Evolutionary conservation across 768 basidiomycete genomes (phyloP).

Genomic region (Xerocomellus dryophilus): DNA sequence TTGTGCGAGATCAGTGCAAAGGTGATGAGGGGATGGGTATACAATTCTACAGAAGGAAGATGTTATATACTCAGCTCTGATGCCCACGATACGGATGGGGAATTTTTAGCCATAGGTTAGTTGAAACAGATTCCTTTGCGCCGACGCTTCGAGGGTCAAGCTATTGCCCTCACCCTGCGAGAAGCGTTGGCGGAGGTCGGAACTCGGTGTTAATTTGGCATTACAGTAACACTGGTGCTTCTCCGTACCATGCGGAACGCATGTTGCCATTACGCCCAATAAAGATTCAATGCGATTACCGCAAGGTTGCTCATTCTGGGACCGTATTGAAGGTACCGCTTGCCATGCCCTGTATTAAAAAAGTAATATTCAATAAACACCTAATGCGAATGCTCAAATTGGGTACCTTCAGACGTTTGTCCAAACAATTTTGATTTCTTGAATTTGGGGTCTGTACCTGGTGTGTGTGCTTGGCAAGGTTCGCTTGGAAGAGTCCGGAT

Average conservation of each 20-base stretch:
- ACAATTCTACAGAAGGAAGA: background rate
- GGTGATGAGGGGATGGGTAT: background rate
- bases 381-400: no score
- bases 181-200: background rate
- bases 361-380: no score
- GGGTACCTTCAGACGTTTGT: no score
- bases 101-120: background rate
- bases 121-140: no score
- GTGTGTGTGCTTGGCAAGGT: constrained; percentile 27
- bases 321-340: no score
- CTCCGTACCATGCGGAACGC: no score
- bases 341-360: no score
- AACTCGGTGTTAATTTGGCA: background rate
- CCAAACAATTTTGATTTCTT: background rate
- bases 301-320: background rate
- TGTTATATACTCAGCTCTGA: background rate
- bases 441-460: constrained; percentile 27
- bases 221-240: no score
- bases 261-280: background rate
- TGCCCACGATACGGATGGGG: background rate
- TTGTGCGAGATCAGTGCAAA: background rate
- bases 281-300: background rate
- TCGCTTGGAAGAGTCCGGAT: constrained; percentile 1
- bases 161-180: no score
- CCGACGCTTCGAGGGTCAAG: no score